phyloP scores from a whole-genome alignment of 768 basidiomycete species.

The Terana coerulea region DNA sequence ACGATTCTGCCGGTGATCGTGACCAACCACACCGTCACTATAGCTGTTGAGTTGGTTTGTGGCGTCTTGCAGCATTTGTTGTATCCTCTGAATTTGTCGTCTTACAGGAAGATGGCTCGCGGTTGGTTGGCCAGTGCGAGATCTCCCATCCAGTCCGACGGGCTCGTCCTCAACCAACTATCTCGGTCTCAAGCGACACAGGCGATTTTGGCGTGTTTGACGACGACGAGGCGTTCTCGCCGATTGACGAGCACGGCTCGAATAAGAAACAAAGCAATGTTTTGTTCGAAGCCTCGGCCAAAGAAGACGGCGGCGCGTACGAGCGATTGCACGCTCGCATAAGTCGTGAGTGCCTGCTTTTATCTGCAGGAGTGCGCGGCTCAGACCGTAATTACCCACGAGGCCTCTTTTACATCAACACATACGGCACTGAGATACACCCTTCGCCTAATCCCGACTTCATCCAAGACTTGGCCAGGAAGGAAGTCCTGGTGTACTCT shows the following conservation, averaged over 20 bases:
- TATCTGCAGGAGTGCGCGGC: neutral
- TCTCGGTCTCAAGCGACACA: slow-evolving; percentile 25
- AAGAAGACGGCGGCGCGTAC: slow-evolving; percentile 37
- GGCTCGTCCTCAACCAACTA: slow-evolving; percentile 10
- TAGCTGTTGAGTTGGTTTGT: slow-evolving; percentile 80
- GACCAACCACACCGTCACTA: slow-evolving; percentile 94
- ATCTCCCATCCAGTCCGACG: slow-evolving; percentile 78
- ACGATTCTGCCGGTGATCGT: slow-evolving; percentile 88
- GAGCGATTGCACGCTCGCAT: slow-evolving; percentile 60
- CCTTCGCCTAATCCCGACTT: slow-evolving; percentile 85
- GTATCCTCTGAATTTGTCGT: neutral
- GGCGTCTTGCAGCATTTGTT: slow-evolving; percentile 6
- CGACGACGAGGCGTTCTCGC: slow-evolving; percentile 39
- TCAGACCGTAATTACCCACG: neutral
- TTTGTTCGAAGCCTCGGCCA: slow-evolving; percentile 55
- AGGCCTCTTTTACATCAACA: slow-evolving; percentile 88
- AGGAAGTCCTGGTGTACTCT: slow-evolving; percentile 80
- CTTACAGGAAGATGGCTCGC: slow-evolving; percentile 66
- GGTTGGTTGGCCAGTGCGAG: slow-evolving; percentile 88
- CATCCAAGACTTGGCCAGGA: slow-evolving; percentile 53
- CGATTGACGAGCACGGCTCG: slow-evolving; percentile 49
- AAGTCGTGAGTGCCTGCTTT: slow-evolving; percentile 47
- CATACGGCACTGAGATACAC: slow-evolving; percentile 89
- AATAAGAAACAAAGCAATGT: slow-evolving; percentile 53
- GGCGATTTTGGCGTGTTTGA: slow-evolving; percentile 26